Conservation (phyloP, 495 filamentous ascomycete species). For the Rostrohypoxylon terebratum region DNA sequence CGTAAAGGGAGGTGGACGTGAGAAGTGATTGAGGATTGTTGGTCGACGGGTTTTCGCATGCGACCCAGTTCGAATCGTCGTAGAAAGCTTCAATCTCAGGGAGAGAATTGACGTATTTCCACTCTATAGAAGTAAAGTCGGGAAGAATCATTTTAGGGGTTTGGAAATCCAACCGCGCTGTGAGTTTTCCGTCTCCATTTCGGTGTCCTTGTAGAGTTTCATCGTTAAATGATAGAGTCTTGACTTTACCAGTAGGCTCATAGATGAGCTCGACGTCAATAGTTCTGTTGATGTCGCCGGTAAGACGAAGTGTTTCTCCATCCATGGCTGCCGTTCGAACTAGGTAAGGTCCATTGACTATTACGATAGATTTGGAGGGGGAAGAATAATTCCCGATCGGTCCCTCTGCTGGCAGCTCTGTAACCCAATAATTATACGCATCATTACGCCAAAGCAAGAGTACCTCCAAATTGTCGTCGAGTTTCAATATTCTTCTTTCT, state of each 20-base stretch:
- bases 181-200: slow-evolving; percentile 55
- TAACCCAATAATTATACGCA: slow-evolving; percentile 79
- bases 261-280: slow-evolving; percentile 71
- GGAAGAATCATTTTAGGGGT: slow-evolving; percentile 67
- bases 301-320: slow-evolving; percentile 65
- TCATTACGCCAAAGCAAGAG: slow-evolving; percentile 65
- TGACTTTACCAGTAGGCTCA: slow-evolving; percentile 62
- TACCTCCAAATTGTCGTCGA: slow-evolving; percentile 64
- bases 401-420: slow-evolving; percentile 57
- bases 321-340: slow-evolving; percentile 69
- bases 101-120: slow-evolving; percentile 77
- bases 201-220: slow-evolving; percentile 62
- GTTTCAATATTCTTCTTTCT: slow-evolving; percentile 57
- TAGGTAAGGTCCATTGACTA: slow-evolving; percentile 79
- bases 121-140: slow-evolving; percentile 64
- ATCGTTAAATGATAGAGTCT: slow-evolving; percentile 66
- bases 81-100: slow-evolving; percentile 74
- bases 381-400: slow-evolving; percentile 30
- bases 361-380: slow-evolving; percentile 56
- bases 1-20: slow-evolving; percentile 74
- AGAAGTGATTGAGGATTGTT: slow-evolving; percentile 66
- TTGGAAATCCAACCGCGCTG: slow-evolving; percentile 62
- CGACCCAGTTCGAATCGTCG: slow-evolving; percentile 74
- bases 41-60: slow-evolving; percentile 65
- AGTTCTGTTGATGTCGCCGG: slow-evolving; percentile 77